Percentiles rank a stretch among this genome's conserved stretches.
Conservation (phyloP, 305 asterid species). For the Rubia balearica region DNA sequence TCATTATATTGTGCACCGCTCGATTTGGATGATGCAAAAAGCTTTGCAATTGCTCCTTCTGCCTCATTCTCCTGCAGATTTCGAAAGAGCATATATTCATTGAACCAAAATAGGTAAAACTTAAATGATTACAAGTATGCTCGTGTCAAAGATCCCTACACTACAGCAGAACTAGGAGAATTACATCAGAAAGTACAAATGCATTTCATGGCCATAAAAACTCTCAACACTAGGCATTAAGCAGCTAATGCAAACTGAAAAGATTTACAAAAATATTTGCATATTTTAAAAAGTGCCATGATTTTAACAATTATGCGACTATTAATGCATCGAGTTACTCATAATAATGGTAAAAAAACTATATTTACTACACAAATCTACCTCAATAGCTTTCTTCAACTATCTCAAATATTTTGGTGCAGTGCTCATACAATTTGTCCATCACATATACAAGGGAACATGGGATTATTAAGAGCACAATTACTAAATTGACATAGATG, state of each 20-base stretch:
- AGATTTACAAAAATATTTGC: background rate
- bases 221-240: background rate
- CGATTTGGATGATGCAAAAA: constrained; percentile 68
- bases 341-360: background rate
- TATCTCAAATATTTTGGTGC: background rate
- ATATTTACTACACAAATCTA: background rate
- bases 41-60: constrained; percentile 74
- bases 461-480: background rate
- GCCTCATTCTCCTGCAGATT: constrained; percentile 45
- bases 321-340: background rate
- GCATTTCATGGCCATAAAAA: background rate
- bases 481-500: background rate
- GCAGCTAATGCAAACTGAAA: background rate
- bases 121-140: background rate
- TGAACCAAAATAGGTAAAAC: constrained; percentile 1
- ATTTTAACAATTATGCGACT: background rate
- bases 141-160: background rate
- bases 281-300: background rate
- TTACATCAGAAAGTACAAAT: background rate
- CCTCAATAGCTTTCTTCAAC: background rate
- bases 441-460: background rate
- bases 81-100: background rate
- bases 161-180: background rate
- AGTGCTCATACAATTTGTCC: background rate
- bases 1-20: constrained; percentile 43